Percentiles rank a stretch among this genome's conserved stretches.
Evolutionary conservation across 1,284 basidiomycete species (phyloP).

Genomic region (Sporisorium graminicola): DNA sequence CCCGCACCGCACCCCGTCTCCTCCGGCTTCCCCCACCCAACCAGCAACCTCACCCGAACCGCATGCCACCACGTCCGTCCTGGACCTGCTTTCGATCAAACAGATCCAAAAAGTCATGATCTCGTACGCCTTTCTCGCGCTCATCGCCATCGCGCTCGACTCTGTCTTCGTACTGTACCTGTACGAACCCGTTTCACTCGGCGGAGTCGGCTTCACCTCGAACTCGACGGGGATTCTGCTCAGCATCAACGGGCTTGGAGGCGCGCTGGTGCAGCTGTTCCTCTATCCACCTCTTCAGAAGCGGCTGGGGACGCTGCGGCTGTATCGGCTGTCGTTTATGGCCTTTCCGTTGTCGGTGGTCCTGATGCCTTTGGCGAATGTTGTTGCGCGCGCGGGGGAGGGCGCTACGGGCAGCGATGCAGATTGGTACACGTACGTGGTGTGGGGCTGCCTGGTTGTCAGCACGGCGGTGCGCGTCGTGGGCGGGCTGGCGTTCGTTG

Average conservation of each 20-base stretch:
- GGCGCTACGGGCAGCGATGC: not conserved
- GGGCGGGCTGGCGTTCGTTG: constrained; percentile 37
- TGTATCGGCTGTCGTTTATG: constrained; percentile 66
- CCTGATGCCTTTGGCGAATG: constrained; percentile 65
- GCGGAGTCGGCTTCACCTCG: constrained; percentile 47
- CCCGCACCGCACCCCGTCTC: constrained; percentile 11
- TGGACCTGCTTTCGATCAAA: constrained; percentile 30
- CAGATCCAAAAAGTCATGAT: constrained; percentile 62
- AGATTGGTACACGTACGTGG: not conserved
- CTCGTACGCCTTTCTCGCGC: constrained; percentile 46
- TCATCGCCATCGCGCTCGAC: constrained; percentile 48
- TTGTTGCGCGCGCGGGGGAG: constrained; percentile 37
- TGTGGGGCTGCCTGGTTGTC: constrained; percentile 21
- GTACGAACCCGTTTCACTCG: constrained; percentile 46
- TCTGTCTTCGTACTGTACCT: constrained; percentile 54
- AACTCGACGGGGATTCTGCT: constrained; percentile 57
- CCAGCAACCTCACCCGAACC: not conserved
- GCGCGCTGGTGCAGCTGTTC: constrained; percentile 65
- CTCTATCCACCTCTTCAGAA: constrained; percentile 70
- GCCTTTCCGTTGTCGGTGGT: constrained; percentile 66
- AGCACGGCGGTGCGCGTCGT: constrained; percentile 21
- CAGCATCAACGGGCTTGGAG: constrained; percentile 61
- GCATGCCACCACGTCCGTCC: not conserved
- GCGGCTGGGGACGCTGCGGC: constrained; percentile 62
- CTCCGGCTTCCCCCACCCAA: not conserved